Conservation (phyloP, 441 rosid genomes). For the Pelargonium citronellum region DNA sequence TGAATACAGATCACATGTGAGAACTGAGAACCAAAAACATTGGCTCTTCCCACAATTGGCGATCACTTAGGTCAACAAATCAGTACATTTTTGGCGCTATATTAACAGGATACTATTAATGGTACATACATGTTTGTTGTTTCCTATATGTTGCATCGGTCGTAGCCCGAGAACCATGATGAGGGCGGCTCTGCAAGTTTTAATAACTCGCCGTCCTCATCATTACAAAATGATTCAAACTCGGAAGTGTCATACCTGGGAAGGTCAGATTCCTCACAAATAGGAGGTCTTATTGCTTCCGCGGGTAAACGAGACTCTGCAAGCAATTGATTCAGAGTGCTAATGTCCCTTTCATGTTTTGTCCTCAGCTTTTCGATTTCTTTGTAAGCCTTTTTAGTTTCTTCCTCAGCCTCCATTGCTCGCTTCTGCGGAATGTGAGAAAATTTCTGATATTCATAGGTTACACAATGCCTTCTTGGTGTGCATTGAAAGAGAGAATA, state of each 20-base stretch:
- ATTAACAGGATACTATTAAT: constrained; percentile 24
- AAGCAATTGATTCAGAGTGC: constrained; percentile 31
- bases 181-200: constrained; percentile 64
- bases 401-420: constrained; percentile 59
- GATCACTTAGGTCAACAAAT: constrained; percentile 14
- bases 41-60: constrained; percentile 33
- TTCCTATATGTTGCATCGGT: constrained; percentile 78
- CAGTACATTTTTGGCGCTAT: constrained; percentile 21
- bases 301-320: constrained; percentile 38
- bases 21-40: constrained; percentile 25
- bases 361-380: constrained; percentile 52
- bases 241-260: constrained; percentile 53
- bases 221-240: constrained; percentile 52
- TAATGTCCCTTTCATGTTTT: constrained; percentile 46
- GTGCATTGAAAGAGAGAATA: background rate
- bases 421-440: constrained; percentile 43
- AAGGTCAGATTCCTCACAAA: constrained; percentile 28
- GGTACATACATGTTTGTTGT: constrained; percentile 25
- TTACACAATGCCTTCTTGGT: too few relatives aligned
- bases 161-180: constrained; percentile 88
- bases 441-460: background rate
- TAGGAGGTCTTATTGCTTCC: constrained; percentile 38
- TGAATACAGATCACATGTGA: constrained; percentile 24
- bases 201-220: constrained; percentile 44
- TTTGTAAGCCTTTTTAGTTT: constrained; percentile 45